These are phyloP conservation scores for Backusella morwellensis DNA, from an alignment of 192 early-diverging fungal genomes.

Conservation along the genomic window DNA sequence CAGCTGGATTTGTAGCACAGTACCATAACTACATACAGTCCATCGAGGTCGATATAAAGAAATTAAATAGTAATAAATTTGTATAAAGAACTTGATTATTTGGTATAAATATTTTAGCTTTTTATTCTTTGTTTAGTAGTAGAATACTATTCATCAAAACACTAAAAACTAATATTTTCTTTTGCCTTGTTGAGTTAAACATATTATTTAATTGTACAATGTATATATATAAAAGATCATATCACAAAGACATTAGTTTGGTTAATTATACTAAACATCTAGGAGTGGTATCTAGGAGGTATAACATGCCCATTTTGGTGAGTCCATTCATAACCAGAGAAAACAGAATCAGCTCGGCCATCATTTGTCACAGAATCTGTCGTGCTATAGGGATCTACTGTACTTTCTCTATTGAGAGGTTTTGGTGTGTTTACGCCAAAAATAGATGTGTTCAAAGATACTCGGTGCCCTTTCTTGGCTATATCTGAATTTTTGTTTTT, in stretches of 20 bases:
- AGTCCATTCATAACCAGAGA: neutral
- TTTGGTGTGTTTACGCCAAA: neutral
- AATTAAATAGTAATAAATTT: neutral
- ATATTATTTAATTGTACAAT: constrained; percentile 1
- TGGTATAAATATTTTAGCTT: neutral
- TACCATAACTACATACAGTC: neutral
- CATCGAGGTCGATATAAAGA: neutral
- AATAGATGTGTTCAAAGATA: neutral
- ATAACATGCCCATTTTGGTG: neutral
- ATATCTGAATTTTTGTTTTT: neutral
- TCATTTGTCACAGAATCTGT: neutral
- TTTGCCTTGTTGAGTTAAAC: neutral
- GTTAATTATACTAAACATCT: neutral
- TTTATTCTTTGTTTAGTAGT: neutral
- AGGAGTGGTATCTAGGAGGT: neutral
- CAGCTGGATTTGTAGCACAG: neutral
- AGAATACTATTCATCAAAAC: neutral
- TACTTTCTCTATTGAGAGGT: neutral
- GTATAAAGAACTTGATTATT: neutral
- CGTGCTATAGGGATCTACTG: neutral
- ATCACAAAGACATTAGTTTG: neutral
- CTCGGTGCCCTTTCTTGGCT: neutral
- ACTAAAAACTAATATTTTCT: neutral
- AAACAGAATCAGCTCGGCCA: neutral
- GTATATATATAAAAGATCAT: neutral